Evolutionary conservation across 73 alveolate species (phyloP).

Genomic region (Effrenium voratum): DNA sequence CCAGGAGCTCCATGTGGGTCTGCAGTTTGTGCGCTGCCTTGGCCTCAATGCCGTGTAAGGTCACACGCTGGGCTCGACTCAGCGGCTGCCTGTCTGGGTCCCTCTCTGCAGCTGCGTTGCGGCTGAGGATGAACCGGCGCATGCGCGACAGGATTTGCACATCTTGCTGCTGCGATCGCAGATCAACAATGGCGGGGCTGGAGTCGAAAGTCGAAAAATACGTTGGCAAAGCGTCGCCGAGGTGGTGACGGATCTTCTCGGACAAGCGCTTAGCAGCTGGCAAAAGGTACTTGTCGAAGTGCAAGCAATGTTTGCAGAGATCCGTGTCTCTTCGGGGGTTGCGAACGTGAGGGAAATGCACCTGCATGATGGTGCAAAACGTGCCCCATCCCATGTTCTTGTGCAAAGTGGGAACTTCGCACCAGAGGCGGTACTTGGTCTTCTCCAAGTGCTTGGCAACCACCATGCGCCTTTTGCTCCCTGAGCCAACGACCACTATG

Average conservation of each 20-base stretch:
- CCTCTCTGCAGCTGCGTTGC: not conserved
- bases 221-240: not conserved
- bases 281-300: not conserved
- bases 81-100: not conserved
- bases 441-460: constrained; percentile 23
- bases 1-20: constrained; percentile 15
- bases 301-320: constrained; percentile 39
- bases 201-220: not conserved
- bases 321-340: constrained; percentile 47
- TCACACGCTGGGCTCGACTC: not conserved
- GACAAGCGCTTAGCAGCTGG: not conserved
- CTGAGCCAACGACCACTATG: not conserved
- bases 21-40: not conserved
- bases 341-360: constrained; percentile 6
- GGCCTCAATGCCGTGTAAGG: not conserved
- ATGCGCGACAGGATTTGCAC: not conserved
- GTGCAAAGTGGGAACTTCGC: not conserved
- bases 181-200: not conserved
- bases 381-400: not conserved
- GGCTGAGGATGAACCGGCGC: not conserved
- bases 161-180: not conserved
- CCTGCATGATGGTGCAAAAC: not conserved
- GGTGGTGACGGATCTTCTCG: not conserved
- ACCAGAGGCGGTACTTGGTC: constrained; percentile 16
- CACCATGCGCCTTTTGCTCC: not conserved